Conservation (phyloP, 768 basidiomycete species). For the Phaeotremella skinneri region DNA sequence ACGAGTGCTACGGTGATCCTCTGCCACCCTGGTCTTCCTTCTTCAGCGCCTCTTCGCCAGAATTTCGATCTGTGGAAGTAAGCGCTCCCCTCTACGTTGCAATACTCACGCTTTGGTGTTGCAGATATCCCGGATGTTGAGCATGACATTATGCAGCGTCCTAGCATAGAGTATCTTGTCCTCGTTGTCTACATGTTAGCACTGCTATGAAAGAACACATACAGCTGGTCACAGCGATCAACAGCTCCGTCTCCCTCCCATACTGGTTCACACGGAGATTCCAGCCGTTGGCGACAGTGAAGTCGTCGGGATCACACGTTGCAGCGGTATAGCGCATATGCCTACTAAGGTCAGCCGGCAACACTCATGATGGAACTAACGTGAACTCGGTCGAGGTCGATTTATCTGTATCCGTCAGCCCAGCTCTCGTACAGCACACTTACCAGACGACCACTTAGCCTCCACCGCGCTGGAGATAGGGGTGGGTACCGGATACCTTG, state of each 20-base stretch:
- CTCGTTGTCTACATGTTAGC: constrained; percentile 41
- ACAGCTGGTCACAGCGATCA: constrained; percentile 81
- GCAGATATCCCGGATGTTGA: constrained; percentile 95
- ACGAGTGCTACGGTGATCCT: constrained; percentile 78
- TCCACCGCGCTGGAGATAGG: constrained; percentile 81
- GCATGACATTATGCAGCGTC: constrained; percentile 92
- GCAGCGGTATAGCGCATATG: constrained; percentile 86
- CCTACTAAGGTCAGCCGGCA: constrained; percentile 26
- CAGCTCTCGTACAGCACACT: constrained; percentile 9
- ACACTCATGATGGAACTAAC: constrained; percentile 56
- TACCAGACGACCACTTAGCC: constrained; percentile 62
- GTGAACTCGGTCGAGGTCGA: constrained; percentile 83
- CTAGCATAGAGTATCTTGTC: constrained; percentile 51
- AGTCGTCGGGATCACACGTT: constrained; percentile 85
- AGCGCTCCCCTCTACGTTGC: background rate
- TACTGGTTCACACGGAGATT: constrained; percentile 79
- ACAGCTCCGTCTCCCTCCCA: constrained; percentile 83
- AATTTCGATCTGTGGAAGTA: constrained; percentile 29
- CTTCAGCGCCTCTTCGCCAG: constrained; percentile 45
- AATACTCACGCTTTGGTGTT: constrained; percentile 75
- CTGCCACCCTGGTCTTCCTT: constrained; percentile 64
- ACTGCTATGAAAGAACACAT: constrained; percentile 58
- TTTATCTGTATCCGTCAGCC: background rate
- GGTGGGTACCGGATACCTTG: constrained; percentile 71
- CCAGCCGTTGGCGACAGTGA: constrained; percentile 75